Conservation (phyloP, 306 rosid species). For the Cicer bijugum region DNA sequence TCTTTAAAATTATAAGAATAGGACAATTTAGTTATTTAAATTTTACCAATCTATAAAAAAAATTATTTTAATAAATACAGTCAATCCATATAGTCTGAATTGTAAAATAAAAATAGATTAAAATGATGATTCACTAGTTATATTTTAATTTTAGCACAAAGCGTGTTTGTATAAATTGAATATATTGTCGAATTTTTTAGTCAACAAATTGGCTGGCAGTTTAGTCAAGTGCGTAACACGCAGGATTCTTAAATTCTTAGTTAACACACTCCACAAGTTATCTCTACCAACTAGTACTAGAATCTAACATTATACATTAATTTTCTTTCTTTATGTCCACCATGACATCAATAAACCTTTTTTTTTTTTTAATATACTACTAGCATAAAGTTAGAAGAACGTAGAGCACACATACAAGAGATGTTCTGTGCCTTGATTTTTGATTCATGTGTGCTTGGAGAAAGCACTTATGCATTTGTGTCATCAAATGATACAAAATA, state of each 20-base stretch:
- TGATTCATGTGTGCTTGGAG: conserved; percentile 26
- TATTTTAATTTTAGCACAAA: conserved; percentile 4
- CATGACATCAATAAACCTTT: conserved; percentile 31
- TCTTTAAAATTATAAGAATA: background rate
- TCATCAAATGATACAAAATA: conserved; percentile 25
- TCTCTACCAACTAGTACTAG: conserved; percentile 43
- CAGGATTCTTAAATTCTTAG: conserved; percentile 30
- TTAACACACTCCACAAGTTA: conserved; percentile 47
- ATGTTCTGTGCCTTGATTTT: conserved; percentile 39
- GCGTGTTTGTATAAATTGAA: background rate
- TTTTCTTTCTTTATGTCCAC: conserved; percentile 15
- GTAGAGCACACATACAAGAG: conserved; percentile 37
- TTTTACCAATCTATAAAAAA: too few species aligned
- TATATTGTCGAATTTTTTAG: background rate
- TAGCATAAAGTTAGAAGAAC: conserved; percentile 39
- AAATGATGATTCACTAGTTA: background rate
- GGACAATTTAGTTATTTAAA: background rate
- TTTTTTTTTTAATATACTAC: background rate
- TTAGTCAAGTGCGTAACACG: conserved; percentile 34
- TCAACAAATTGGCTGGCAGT: conserved; percentile 20
- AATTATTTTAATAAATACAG: too few species aligned
- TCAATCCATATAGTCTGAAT: too few species aligned
- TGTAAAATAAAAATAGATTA: background rate
- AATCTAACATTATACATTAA: conserved; percentile 32
- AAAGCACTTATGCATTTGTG: conserved; percentile 29